These are phyloP conservation scores for Tetrapisispora nanseiensis DNA, from an alignment of 805 yeast genomes.

Conservation along the genomic window DNA sequence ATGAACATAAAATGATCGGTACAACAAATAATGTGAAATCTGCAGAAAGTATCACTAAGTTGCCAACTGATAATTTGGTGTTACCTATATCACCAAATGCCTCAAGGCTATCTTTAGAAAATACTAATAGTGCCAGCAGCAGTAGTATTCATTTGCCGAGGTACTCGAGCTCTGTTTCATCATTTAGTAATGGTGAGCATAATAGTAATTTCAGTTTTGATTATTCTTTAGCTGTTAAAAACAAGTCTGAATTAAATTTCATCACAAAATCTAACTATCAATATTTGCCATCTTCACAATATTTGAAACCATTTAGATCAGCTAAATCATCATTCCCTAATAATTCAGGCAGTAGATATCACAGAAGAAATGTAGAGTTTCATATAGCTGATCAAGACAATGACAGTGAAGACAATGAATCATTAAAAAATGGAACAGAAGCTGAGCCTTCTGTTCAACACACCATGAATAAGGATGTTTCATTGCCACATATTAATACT, in stretches of 20 bases:
- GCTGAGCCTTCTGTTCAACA: slow-evolving; percentile 11
- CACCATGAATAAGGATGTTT: slow-evolving; percentile 9
- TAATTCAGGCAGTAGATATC: not conserved
- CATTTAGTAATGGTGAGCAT: not conserved
- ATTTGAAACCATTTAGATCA: not conserved
- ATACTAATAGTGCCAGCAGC: not conserved
- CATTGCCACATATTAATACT: slow-evolving; percentile 23
- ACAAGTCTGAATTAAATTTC: not conserved
- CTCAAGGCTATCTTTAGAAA: not conserved
- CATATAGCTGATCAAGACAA: slow-evolving; percentile 12
- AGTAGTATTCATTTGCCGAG: not conserved
- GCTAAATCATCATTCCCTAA: not conserved
- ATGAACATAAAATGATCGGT: not conserved
- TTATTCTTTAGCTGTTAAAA: not conserved
- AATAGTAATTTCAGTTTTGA: not conserved
- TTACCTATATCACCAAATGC: slow-evolving; percentile 1
- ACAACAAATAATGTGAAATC: not conserved
- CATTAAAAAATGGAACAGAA: slow-evolving; percentile 1
- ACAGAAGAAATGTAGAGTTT: slow-evolving; percentile 9
- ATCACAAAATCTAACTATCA: not conserved
- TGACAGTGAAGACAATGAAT: slow-evolving; percentile 7
- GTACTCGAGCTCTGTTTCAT: not conserved
- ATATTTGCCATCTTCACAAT: not conserved
- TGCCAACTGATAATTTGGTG: not conserved
- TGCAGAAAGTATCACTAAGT: not conserved